These are phyloP conservation scores for Globisporangium uncinulatum DNA, from an alignment of 352 stramenopile species.

Conservation along the genomic window DNA sequence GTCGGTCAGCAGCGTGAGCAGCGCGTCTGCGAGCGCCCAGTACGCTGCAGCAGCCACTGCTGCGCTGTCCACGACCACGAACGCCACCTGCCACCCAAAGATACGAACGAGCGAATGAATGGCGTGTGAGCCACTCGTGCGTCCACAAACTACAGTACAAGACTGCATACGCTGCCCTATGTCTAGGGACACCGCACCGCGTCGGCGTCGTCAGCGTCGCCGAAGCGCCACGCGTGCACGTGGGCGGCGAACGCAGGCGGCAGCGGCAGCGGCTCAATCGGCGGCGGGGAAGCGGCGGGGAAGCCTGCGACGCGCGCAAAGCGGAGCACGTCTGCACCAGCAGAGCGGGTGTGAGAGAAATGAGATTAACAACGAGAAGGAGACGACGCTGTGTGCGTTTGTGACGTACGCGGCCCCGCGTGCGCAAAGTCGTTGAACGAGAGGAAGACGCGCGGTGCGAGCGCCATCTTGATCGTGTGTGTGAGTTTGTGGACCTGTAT, in stretches of 20 bases:
- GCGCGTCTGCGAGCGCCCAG: constrained; percentile 42
- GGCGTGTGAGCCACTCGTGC: background rate
- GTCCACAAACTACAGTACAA: too few relatives aligned
- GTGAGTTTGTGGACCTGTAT: too few relatives aligned
- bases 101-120: background rate
- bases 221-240: constrained; percentile 9
- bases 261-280: background rate
- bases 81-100: constrained; percentile 17
- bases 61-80: constrained; percentile 30
- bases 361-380: background rate
- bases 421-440: constrained; percentile 69
- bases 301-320: constrained; percentile 17
- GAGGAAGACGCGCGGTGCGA: constrained; percentile 37
- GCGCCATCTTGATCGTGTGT: background rate
- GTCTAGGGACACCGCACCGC: background rate
- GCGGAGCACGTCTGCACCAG: constrained; percentile 25
- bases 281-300: background rate
- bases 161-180: background rate
- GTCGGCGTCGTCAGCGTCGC: background rate
- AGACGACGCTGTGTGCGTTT: background rate
- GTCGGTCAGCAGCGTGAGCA: constrained; percentile 30
- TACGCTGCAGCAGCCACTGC: constrained; percentile 15
- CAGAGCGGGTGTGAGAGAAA: constrained; percentile 1
- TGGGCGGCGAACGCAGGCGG: constrained; percentile 7
- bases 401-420: constrained; percentile 44